Base-by-base conservation (phyloP, 768 basidiomycete species). In the Serendipita sp. region DNA sequence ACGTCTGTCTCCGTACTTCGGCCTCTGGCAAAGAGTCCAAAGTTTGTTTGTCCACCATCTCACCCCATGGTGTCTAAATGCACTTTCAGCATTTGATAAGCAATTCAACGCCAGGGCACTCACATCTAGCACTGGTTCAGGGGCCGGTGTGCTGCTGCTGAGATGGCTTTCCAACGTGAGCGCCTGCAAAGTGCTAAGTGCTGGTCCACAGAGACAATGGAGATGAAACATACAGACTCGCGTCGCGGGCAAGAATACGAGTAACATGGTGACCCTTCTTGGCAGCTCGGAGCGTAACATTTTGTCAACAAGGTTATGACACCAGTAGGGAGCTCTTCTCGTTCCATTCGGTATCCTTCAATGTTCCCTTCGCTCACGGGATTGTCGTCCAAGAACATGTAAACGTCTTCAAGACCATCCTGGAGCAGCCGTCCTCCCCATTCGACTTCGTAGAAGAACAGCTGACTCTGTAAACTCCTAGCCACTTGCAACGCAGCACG, bases 361-460 rank as follows among this genome's bases (percentile, higher is more conserved):
- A 37, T 33, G 31, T 58, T 62, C 33, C 63, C 64, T 50, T 44
- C 66, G 15, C 58, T 63, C 23, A 53, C 64, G 23, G 46, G 46
- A 44, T 68, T 66, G 67, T 94, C 92, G 65, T 91, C 91, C 70
- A 90, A 76, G 73, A 96, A 95, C 79, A 87, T 88, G 75, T 89
- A 96, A 3, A 96, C 92, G 66, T 94, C 91, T 69, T 94, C 92
- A 3, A 94, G 88, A 2, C 88, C 85, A 70, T 94, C 92, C 64
- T 87, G 83, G 63, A 96, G 74, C 1, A 85, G 78, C 18, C 85
- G 83, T 60, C 85, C 84, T 34, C 88, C 91, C 90, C 93, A 95
- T 71, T 97, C 93, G 4, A 97, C 93, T 72, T 98, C 95, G 71
- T 91, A 91, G 73, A 96, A 94, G 78, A 92, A 97, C 3, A 98